Base-by-base conservation (phyloP, 2,329 filamentous ascomycete species). In the Alternaria sp. region DNA sequence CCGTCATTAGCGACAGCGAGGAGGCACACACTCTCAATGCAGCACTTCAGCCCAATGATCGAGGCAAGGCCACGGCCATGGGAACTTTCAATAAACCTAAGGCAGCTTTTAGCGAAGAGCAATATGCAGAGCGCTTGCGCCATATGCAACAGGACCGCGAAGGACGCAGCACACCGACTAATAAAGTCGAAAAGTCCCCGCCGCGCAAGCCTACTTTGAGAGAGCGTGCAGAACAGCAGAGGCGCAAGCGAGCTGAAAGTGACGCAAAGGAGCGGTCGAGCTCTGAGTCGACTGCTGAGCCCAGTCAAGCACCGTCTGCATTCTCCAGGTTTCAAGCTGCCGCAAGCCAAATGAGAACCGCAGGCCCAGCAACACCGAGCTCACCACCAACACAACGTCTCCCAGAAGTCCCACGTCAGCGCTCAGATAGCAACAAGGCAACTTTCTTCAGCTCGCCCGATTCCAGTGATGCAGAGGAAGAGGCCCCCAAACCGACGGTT, bases 31-130 rank as follows among this genome's bases (percentile, higher is more conserved):
- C 85, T 1, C 83, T 96, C 14, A 79, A 80, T 14, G 83, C 84
- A 42, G 85, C 89, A 8, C 85, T 95, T 12, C 88, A 92, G 61
- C 89, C 91, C 0, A 88, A 89, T 63, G 94, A 97, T 68, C 83
- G 87, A 47, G 92, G 91, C 52, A 96, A 95, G 74, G 91, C 92
- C 5, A 96, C 92, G 0, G 91, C 92, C 1, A 82, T 89, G 78
- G 88, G 88, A 30, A 81, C 88, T 0, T 90, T 90, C 76, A 90
- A 90, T 65, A 93, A 93, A 73, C 91, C 93, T 1, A 80, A 82
- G 2, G 87, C 90, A 51, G 86, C 88, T 7, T 97, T 95, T 68
- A 92, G 96, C 70, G 94, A 97, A 72, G 88, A 90, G 20, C 91
- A 92, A 71, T 97, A 92, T 71, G 87, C 91, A 5, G 90, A 96